These are phyloP conservation scores for Aspergillus vadensis DNA, from an alignment of 2,329 filamentous ascomycete genomes.

Conservation along the genomic window DNA sequence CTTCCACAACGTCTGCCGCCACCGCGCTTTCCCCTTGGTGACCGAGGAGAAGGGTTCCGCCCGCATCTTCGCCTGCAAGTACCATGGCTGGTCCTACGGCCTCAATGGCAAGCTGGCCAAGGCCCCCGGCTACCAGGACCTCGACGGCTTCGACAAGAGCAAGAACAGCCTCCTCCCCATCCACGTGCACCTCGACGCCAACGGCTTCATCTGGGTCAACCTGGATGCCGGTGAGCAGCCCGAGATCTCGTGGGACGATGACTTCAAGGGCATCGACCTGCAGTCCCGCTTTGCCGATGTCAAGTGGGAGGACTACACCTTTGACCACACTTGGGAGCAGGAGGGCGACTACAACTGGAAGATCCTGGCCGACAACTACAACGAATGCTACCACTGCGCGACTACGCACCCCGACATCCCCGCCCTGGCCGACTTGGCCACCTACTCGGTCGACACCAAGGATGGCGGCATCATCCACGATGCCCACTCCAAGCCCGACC, in stretches of 20 bases:
- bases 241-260: slow-evolving; percentile 56
- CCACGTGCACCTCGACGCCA: slow-evolving; percentile 55
- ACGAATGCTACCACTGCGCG: slow-evolving; percentile 44
- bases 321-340: slow-evolving; percentile 61
- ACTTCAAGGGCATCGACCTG: slow-evolving; percentile 53
- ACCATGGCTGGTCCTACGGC: slow-evolving; percentile 64
- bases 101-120: slow-evolving; percentile 60
- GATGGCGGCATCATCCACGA: slow-evolving; percentile 55
- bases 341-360: slow-evolving; percentile 63
- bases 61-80: slow-evolving; percentile 59
- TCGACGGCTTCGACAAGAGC: slow-evolving; percentile 57
- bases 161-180: slow-evolving; percentile 58
- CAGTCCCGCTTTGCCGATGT: slow-evolving; percentile 51
- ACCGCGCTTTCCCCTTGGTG: slow-evolving; percentile 61
- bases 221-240: slow-evolving; percentile 50
- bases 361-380: slow-evolving; percentile 64
- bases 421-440: slow-evolving; percentile 55
- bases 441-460: slow-evolving; percentile 55
- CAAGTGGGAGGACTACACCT: slow-evolving; percentile 57
- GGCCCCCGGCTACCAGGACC: slow-evolving; percentile 59
- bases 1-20: slow-evolving; percentile 64
- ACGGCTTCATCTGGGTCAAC: slow-evolving; percentile 63
- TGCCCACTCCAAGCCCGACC: slow-evolving; percentile 48
- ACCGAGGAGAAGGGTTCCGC: slow-evolving; percentile 51
- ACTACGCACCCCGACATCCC: slow-evolving; percentile 27